Evolutionary conservation across 2,329 filamentous ascomycete species (phyloP), one percentile per base, ranked within the genome.

Genomic region (Cercospora nicotianae): DNA sequence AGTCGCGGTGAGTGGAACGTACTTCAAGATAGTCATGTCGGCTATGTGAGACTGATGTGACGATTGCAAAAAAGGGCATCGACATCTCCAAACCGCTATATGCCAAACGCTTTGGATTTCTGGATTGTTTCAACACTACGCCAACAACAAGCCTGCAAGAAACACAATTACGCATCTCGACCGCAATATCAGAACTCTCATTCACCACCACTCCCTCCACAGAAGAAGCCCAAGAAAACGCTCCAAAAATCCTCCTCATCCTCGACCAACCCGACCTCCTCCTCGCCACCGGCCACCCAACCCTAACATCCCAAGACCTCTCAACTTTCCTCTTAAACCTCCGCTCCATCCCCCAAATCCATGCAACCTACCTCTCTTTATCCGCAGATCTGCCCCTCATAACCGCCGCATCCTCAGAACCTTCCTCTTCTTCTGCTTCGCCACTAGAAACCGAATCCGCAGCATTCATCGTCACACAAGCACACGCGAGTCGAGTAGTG

Each of bases 361-460:
- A 93, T 80, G 83, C 89, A 63, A 87, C 88, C 2, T 79, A 95
- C 18, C 73, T 95, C 51, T 87, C 90, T 0, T 77, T 91, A 28
- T 84, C 90, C n/a, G 90, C 92, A 26, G 93, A 95, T 77, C 83
- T 87, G 1, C 89, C 94, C 1, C 84, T 96, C 31, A 80, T 94
- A 16, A 48, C 73, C 23, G 62, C 85, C 86, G 8, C 20, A 23
- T 2, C 12, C 86, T 71, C 77, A 81, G 18, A 91, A 45, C 1
- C 7, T 16, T 18, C 36, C 5, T n/a, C 39, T 8, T 45, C 18
- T 8, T 18, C 2, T 3, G 3, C 42, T 3, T 20, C 91, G 10
- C 85, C 86, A 2, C 79, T 96, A 51, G 92, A 95, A 77, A 86
- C 83, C 59, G 86, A 90, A 67, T 89, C 92, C 73, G 87, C 91